These are phyloP conservation scores for Suillus plorans DNA, from an alignment of 768 basidiomycete genomes.

Conservation along the genomic window DNA sequence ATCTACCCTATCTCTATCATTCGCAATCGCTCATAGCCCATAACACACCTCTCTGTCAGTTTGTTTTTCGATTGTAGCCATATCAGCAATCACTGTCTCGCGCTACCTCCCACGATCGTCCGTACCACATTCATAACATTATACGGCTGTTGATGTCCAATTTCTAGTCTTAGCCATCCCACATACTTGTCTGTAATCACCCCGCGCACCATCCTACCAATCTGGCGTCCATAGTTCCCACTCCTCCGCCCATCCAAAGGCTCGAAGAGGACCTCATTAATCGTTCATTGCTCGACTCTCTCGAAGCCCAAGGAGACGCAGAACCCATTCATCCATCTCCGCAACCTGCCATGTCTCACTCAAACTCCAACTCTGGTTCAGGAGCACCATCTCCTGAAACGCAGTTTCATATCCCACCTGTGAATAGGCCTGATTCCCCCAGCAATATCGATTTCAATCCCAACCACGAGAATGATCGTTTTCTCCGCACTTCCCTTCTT, in stretches of 20 bases:
- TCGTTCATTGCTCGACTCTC: constrained; percentile 77
- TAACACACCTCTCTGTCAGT: constrained; percentile 23
- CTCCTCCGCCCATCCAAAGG: constrained; percentile 34
- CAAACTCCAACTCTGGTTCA: constrained; percentile 54
- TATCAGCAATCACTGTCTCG: constrained; percentile 38
- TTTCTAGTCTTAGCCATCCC: constrained; percentile 25
- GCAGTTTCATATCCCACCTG: constrained; percentile 49
- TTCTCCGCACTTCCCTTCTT: constrained; percentile 25
- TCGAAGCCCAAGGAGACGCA: constrained; percentile 82
- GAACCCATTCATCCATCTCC: constrained; percentile 49
- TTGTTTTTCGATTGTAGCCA: constrained; percentile 41
- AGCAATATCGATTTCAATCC: constrained; percentile 37
- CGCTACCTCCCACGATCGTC: constrained; percentile 33
- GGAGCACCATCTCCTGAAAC: constrained; percentile 49
- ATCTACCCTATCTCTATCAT: constrained; percentile 26
- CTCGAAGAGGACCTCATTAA: constrained; percentile 78
- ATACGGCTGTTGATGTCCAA: constrained; percentile 45
- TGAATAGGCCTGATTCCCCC: constrained; percentile 55
- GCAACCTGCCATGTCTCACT: constrained; percentile 46
- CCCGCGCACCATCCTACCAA: constrained; percentile 30
- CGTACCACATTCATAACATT: constrained; percentile 27
- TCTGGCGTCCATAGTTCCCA: constrained; percentile 45
- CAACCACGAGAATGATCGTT: constrained; percentile 34
- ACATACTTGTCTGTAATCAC: constrained; percentile 32
- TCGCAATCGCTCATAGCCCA: constrained; percentile 29